Percentiles rank a stretch among this genome's conserved stretches.
Conservation (phyloP, 108 stramenopile genomes). For the Aurantiochytrium sp. region DNA sequence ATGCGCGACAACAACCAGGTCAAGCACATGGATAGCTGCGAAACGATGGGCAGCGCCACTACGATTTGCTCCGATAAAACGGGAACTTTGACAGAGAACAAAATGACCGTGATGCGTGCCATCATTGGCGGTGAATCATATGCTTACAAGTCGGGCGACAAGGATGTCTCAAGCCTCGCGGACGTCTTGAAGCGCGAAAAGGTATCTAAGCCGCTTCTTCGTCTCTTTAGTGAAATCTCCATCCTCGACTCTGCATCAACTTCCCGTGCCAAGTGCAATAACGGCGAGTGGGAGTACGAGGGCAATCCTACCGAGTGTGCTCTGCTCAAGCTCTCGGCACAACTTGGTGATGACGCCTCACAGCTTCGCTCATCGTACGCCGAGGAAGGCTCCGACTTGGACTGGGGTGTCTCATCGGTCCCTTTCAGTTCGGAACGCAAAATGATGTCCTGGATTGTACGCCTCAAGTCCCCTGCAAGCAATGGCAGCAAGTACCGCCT, state of each 20-base stretch:
- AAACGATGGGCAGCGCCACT: constrained; percentile 98
- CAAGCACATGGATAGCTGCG: constrained; percentile 88
- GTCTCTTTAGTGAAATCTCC: background rate
- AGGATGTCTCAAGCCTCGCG: background rate
- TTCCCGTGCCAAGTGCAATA: background rate
- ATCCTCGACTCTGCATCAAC: background rate
- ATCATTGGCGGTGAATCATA: constrained; percentile 48
- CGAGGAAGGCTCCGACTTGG: constrained; percentile 57
- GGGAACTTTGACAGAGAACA: constrained; percentile 72
- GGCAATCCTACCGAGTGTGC: constrained; percentile 94
- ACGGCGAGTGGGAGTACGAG: constrained; percentile 39
- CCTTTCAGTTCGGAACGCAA: constrained; percentile 80
- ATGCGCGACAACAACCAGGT: constrained; percentile 87
- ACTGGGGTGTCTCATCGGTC: constrained; percentile 60
- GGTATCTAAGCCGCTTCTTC: background rate
- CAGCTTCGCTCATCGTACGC: constrained; percentile 59
- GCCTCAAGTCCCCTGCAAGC: constrained; percentile 13
- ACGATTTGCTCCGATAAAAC: constrained; percentile 97
- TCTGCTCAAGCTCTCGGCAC: constrained; percentile 57
- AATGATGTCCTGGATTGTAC: constrained; percentile 81
- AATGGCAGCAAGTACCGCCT: constrained; percentile 60
- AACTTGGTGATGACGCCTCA: constrained; percentile 57
- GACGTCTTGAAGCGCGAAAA: background rate
- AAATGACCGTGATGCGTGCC: constrained; percentile 68
- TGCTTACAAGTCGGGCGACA: constrained; percentile 19